Evolutionary conservation across 2,329 filamentous ascomycete genomes (phyloP), one percentile per base, ranked within the genome.

Genomic region (Colletotrichum navitas): DNA sequence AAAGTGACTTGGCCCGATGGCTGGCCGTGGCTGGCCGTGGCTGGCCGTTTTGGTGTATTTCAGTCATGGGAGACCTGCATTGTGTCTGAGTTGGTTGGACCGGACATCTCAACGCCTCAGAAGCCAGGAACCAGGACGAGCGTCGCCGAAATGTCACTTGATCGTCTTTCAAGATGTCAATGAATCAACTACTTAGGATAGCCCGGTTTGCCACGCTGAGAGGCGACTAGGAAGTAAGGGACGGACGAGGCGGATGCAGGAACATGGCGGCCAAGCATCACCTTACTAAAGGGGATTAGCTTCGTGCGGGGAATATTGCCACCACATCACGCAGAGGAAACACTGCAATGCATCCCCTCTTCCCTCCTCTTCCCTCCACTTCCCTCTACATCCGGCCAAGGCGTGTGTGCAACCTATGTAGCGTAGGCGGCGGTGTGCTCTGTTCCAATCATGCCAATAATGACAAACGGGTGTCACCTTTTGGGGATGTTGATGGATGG

Each of bases 181-280:
- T 54, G 39, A 71, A 71, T 54, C 16, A 41, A n/a, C 14, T 11
- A 2, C 16, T 21, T 26, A 49, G 52, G 63, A 41, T 32, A 24
- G 51, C 41, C 39, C 26, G 29, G 24, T 56, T 60, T 60, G 66
- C 11, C 59, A 64, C 65, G 18, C 32, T 36, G 45, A 41, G 26
- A 59, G 39, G 34, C 29, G 39, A 52, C 68, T 49, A 11, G 36
- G 36, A 11, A 26, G 32, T 55, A 52, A 62, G 11, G 32, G 21
- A 29, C 12, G 29, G n/a, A 58, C 11, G 14, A n/a, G 56, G 41
- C 63, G 61, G 64, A 71, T 61, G 65, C 68, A 71, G 68, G 68
- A 71, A 71, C 68, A 68, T 34, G 21, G n/a, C 51, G 29, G 43
- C 58, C 29, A 52, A 24, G 43, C 21, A 12, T 47, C 21, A 5